A percentile compares a stretch with the other conserved stretches of the same genome.
These are phyloP conservation scores for Boletus vinaceobasis DNA, from an alignment of 768 basidiomycete species.

Conservation along the genomic window DNA sequence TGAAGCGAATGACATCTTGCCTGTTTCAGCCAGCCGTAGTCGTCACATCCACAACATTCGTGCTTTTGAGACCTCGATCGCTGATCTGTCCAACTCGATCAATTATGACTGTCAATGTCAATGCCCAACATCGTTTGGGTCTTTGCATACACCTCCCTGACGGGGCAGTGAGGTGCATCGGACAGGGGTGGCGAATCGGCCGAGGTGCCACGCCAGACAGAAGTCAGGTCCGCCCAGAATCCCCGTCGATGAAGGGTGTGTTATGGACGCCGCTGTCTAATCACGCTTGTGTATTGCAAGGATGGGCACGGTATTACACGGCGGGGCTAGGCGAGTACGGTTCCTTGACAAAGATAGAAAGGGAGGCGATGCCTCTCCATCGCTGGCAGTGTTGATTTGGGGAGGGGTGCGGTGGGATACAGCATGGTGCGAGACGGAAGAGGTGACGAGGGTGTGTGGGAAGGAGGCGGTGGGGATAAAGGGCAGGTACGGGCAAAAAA, in stretches of 20 bases:
- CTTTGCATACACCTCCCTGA: background rate
- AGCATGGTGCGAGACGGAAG: background rate
- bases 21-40: background rate
- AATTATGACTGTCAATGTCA: background rate
- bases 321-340: background rate
- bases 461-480: conserved; percentile 17
- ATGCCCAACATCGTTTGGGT: background rate
- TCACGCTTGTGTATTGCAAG: background rate
- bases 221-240: background rate
- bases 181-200: background rate
- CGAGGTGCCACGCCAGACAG: background rate
- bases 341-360: background rate
- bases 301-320: background rate
- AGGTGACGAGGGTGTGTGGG: conserved; percentile 4
- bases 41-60: background rate
- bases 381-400: conserved; percentile 3
- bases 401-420: background rate
- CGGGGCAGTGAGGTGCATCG: background rate
- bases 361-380: conserved; percentile 2
- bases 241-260: background rate
- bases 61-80: background rate
- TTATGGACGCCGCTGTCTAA: background rate
- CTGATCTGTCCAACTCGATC: background rate
- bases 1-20: background rate
- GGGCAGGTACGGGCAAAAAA: conserved; percentile 9